These are phyloP conservation scores for Knufia fluminis DNA, from an alignment of 2,329 filamentous ascomycete genomes.

Conservation along the genomic window DNA sequence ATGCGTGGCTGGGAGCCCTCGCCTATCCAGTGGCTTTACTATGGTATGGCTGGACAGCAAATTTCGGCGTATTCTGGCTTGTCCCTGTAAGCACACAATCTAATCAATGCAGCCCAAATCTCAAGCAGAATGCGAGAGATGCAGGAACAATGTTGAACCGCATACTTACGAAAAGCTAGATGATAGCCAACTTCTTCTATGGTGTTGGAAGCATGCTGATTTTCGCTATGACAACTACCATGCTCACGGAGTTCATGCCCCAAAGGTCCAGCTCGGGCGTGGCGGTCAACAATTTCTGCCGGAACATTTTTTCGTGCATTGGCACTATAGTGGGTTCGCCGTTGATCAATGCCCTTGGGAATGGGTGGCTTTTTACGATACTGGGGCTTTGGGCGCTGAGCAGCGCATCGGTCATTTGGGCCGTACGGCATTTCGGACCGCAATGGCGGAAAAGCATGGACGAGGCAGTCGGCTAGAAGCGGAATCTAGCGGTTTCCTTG, in stretches of 20 bases:
- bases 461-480: conserved; percentile 11
- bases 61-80: conserved; percentile 55
- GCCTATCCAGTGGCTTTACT: conserved; percentile 63
- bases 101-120: neutral
- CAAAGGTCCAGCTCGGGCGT: conserved; percentile 61
- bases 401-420: conserved; percentile 48
- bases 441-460: conserved; percentile 22
- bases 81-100: conserved; percentile 37
- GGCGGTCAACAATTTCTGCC: conserved; percentile 63
- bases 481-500: neutral
- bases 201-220: conserved; percentile 71
- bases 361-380: conserved; percentile 67
- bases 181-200: conserved; percentile 63
- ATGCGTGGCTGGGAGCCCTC: conserved; percentile 65
- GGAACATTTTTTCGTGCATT: conserved; percentile 68
- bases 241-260: conserved; percentile 79
- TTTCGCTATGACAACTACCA: conserved; percentile 64
- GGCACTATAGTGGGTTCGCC: conserved; percentile 62
- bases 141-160: conserved; percentile 25
- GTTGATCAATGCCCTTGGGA: conserved; percentile 60
- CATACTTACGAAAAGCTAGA: conserved; percentile 24
- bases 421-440: conserved; percentile 39
- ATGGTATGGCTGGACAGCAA: conserved; percentile 67
- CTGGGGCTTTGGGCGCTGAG: conserved; percentile 48
- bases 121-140: neutral